These are phyloP conservation scores for Selaginella moellendorffii DNA, from an alignment of 75 land plant species.

Conservation along the genomic window DNA sequence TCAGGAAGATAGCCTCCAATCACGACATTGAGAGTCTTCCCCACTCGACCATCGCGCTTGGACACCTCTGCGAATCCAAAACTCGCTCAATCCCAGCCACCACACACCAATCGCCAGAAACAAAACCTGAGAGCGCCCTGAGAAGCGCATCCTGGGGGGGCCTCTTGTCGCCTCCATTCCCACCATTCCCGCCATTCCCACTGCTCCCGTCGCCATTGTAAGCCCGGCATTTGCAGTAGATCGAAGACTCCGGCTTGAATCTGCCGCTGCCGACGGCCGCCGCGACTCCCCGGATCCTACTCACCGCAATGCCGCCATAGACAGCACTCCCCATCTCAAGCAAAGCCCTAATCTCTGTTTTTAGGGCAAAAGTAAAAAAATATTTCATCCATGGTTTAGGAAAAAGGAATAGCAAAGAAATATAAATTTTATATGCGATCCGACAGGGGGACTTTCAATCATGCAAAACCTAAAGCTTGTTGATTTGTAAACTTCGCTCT, in stretches of 20 bases:
- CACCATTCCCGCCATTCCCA: conserved; percentile 11
- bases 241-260: neutral
- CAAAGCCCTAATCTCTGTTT: no score
- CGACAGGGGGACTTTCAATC: no score
- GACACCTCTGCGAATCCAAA: conserved; percentile 42
- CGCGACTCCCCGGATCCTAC: neutral
- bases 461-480: no score
- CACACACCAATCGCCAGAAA: neutral
- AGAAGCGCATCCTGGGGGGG: conserved; percentile 90
- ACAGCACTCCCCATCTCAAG: neutral
- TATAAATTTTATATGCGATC: no score
- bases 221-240: neutral
- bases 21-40: conserved; percentile 81
- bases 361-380: no score
- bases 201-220: neutral
- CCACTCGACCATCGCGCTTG: conserved; percentile 80
- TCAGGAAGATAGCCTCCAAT: conserved; percentile 79
- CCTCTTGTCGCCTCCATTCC: conserved; percentile 20
- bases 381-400: no score
- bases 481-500: no score
- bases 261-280: neutral
- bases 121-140: conserved; percentile 72
- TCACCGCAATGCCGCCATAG: neutral
- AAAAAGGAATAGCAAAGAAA: no score
- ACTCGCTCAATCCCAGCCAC: neutral